phyloP scores from a whole-genome alignment of 1,284 basidiomycete species.

The Naganishia albida region DNA sequence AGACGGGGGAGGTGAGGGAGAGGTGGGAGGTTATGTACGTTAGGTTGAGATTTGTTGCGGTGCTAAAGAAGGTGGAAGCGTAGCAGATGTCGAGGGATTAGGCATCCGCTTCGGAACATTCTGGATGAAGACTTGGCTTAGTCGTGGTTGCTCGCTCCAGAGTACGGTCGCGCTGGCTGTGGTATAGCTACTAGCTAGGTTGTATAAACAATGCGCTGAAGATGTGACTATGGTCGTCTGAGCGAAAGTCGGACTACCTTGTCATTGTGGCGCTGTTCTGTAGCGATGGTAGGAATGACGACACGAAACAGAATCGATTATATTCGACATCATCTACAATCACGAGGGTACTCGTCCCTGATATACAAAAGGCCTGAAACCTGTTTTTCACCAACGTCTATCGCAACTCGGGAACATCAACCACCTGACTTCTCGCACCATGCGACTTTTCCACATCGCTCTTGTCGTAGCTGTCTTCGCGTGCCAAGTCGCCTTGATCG shows the following conservation, averaged over 20 bases:
- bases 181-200: no score
- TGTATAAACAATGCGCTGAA: no score
- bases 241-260: no score
- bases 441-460: slow-evolving; percentile 3
- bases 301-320: no score
- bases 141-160: no score
- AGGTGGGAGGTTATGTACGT: slow-evolving; percentile 73
- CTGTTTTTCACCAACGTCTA: not conserved
- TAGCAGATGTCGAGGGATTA: no score
- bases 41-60: slow-evolving; percentile 62
- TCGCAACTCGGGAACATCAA: slow-evolving; percentile 29
- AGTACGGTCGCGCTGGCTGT: no score
- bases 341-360: slow-evolving; percentile 26
- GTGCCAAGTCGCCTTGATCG: not conserved
- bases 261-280: no score
- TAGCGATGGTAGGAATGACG: no score
- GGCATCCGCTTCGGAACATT: no score
- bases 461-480: slow-evolving; percentile 23
- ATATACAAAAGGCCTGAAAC: slow-evolving; percentile 12
- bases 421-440: slow-evolving; percentile 16
- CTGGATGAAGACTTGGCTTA: no score
- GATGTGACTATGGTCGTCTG: no score
- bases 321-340: not conserved
- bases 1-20: slow-evolving; percentile 57
- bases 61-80: slow-evolving; percentile 3